Percentiles rank a stretch among this genome's conserved stretches.
Evolutionary conservation across 768 basidiomycete species (phyloP).

Genomic region (Rhodosporidiobolus odoratus): DNA sequence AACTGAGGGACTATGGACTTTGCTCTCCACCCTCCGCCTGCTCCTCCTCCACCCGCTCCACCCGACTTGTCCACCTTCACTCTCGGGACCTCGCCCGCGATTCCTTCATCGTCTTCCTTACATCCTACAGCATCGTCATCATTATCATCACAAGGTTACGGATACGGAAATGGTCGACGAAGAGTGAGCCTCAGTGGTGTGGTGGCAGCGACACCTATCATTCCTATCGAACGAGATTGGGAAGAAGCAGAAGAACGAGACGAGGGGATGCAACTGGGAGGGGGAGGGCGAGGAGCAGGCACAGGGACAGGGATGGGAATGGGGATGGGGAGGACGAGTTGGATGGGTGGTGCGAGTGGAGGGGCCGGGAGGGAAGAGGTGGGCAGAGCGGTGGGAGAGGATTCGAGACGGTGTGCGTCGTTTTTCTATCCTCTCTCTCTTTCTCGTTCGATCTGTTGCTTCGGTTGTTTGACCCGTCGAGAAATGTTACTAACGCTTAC

Average conservation of each 20-base stretch:
- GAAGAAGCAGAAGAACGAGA: neutral
- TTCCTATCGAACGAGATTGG: constrained; percentile 20
- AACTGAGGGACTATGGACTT: neutral
- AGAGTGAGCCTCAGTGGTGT: too few relatives aligned
- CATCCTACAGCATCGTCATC: neutral
- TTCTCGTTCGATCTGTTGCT: neutral
- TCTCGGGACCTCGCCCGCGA: neutral
- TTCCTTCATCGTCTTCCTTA: neutral
- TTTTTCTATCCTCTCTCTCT: neutral
- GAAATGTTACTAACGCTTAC: neutral
- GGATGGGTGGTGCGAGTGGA: neutral
- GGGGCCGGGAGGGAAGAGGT: neutral
- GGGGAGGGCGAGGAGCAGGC: neutral
- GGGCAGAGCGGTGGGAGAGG: constrained; percentile 11
- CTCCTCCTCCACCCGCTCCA: neutral
- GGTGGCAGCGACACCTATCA: constrained; percentile 7
- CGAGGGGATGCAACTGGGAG: neutral
- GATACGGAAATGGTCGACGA: too few relatives aligned
- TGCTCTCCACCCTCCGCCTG: neutral
- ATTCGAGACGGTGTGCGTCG: constrained; percentile 26
- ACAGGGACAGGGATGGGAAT: neutral
- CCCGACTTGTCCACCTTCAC: constrained; percentile 8
- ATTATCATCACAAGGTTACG: too few relatives aligned
- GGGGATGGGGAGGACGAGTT: neutral
- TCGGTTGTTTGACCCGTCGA: neutral